Evolutionary conservation across 306 rosid species (phyloP), one percentile per base, ranked within the genome.

Genomic region (Herpetospermum pedunculosum): DNA sequence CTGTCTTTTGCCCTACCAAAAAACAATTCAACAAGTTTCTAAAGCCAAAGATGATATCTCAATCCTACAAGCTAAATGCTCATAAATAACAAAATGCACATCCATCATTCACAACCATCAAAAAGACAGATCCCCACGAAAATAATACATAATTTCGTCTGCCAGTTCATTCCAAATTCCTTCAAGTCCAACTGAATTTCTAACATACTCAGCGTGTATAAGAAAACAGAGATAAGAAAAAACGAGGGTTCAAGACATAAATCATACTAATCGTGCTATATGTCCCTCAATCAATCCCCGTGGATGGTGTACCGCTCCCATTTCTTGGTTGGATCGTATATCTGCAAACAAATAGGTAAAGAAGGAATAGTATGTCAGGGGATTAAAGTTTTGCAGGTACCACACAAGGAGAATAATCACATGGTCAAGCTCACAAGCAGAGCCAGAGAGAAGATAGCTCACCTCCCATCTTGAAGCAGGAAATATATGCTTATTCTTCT

Each of bases 381-480:
- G 34, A 12, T 4, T 41, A 41, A 65, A 12, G 50, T 40, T 38
- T 19, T 54, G 16, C 2, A 53, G 10, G 29, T 21, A 53, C 16
- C 16, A 10, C 2, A 53, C 60, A 63, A 64, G 32, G 28, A n/a
- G 21, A 15, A 41, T 18, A 52, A 49, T 4, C 47, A 25, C 30
- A 55, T 29, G 46, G 12, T 12, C 49, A 68, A 26, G 13, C 21
- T 13, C 3, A 67, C 52, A 14, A 13, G 53, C 40, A 34, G 16
- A 35, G 23, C 49, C 16, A 75, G 54, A 78, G 80, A 81, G 58
- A 58, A 58, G 44, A 25, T 37, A 38, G 48, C 37, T 21, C 47
- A 89, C 97, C 96, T 91, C 96, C 98, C 97, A 94, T 91, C 97
- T 94, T 72, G 98, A 94, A 78, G 98, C 97, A 47, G 97, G 98